Base-by-base conservation (phyloP, 139 green algal genomes). In the Diplosphaera chodatii region DNA sequence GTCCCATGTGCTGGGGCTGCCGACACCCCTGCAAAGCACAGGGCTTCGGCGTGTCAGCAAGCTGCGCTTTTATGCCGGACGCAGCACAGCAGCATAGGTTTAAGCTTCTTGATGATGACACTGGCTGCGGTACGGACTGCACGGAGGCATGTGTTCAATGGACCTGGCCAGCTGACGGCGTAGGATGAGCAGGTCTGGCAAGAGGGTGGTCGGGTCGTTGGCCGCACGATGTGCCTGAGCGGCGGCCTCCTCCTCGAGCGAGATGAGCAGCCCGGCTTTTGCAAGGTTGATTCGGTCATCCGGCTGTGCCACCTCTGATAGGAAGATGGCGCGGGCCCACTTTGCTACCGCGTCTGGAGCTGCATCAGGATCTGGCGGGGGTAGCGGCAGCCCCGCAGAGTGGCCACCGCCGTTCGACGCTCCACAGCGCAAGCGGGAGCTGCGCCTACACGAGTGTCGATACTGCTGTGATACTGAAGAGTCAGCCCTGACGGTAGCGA, bases 211-310 rank as follows among this genome's bases (percentile, higher is more conserved):
- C 28, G 71, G 48, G 25, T 59, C 48, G 16, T 25, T 27, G 22
- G 48, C 16, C 10, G 48, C 48, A 18, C 48, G 48, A 18, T 59
- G 18, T 25, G 48, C 48, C 41, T 74, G 32, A n/a, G 66, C 34
- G 16, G 62, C 68, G 71, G 85, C 85, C 70, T 91, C 83, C 72
- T 91, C 85, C 59, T 91, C 85, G 20, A 91, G 72, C 0, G 85
- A 82, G 28, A 91, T 69, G 2, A 89, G 70, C 66, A 91, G 70
- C 66, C 79, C 86, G 0, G 68, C 75, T 63, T 83, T 80, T 33
- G 30, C 68, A 3, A 74, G 66, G 30, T 73, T 77, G 27, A 83
- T 72, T 1, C 30, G 8, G 4, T 55, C 29, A 62, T 78, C 68
- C 31, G 67, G 74, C 21, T 72, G 63, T 71, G 40, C 27, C 68